A percentile compares a stretch with the other conserved stretches of the same genome.
These are phyloP conservation scores for Diplotaxis tenuifolia DNA, from an alignment of 345 rosid species.

Conservation along the genomic window DNA sequence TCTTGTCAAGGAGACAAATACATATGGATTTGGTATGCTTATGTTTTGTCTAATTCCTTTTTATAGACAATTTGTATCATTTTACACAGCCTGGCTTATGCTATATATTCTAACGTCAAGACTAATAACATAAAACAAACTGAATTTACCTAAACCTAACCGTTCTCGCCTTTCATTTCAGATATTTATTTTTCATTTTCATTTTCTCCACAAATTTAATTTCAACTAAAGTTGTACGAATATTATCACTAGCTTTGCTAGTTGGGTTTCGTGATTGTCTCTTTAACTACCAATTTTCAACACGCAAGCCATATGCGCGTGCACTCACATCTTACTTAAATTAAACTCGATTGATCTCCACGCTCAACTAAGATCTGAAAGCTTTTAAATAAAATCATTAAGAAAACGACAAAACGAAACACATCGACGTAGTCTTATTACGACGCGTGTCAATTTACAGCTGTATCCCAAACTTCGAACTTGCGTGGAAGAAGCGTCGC, in stretches of 20 bases:
- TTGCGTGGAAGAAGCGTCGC: slow-evolving; percentile 59
- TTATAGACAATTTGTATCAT: not conserved
- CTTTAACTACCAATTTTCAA: slow-evolving; percentile 12
- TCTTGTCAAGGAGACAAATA: not conserved
- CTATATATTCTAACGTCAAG: slow-evolving; percentile 36
- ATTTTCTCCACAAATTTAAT: no score
- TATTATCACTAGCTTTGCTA: slow-evolving; percentile 32
- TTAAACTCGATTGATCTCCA: not conserved
- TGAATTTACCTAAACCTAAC: slow-evolving; percentile 40
- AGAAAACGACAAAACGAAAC: slow-evolving; percentile 34
- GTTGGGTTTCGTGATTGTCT: slow-evolving; percentile 39
- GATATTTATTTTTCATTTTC: not conserved
- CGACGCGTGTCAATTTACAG: slow-evolving; percentile 84
- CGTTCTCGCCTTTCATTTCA: slow-evolving; percentile 30
- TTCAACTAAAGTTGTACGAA: slow-evolving; percentile 19
- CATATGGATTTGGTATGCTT: not conserved
- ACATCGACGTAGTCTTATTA: slow-evolving; percentile 1
- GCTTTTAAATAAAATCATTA: not conserved
- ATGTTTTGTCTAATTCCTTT: not conserved
- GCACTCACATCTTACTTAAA: not conserved
- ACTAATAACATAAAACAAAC: slow-evolving; percentile 21
- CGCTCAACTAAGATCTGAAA: slow-evolving; percentile 5
- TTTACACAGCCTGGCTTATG: slow-evolving; percentile 28
- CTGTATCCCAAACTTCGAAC: slow-evolving; percentile 66
- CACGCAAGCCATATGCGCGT: slow-evolving; percentile 6